Evolutionary conservation across 192 early-diverging fungal genomes (phyloP), one percentile per base, ranked within the genome.

Genomic region (Umbelopsis ramanniana): DNA sequence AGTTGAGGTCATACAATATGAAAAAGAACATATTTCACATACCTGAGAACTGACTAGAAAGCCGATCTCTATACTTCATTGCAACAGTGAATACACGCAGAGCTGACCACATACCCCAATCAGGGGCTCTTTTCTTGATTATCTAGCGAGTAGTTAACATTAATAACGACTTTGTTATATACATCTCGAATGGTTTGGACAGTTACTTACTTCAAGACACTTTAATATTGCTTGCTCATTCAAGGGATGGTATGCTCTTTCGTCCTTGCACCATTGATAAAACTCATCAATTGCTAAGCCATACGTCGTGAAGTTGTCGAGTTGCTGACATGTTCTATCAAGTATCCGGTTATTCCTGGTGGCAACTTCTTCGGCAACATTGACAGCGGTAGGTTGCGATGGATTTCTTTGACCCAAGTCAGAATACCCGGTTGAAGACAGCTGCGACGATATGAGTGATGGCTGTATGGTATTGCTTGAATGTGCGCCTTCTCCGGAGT

Each of bases 201-300:
- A 2, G 17, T 12, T 6, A 8, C 48, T 21, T 52, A 70, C 69
- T 45, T 70, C 53, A 19, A 70, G 35, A 52, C 69, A 70, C 0
- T 53, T 15, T 14, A 53, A 70, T 52, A 70, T 50, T 4, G 50
- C 69, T 26, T 70, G 26, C 15, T 70, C 69, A 52, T 70, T 70
- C 26, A 50, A 53, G 10, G 48, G 69, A 14, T 70, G 48, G 35
- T 70, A 70, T 35, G 69, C 69, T 43, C 69, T 15, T 23, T 38
- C 35, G 48, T 70, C 69, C n/a, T 37, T 47, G 24, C 69, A 70
- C 69, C 69, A 70, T 21, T 50, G 26, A 35, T 70, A 54, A 7
- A 70, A 52, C 12, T 70, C 69, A n/a, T 70, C 69, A 33, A 50
- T 53, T 40, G 69, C 69, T 35, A 46, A 46, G 4, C 69, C 69